Evolutionary conservation across 192 early-diverging fungal species (phyloP).

Genomic region (Backusella sp.): DNA sequence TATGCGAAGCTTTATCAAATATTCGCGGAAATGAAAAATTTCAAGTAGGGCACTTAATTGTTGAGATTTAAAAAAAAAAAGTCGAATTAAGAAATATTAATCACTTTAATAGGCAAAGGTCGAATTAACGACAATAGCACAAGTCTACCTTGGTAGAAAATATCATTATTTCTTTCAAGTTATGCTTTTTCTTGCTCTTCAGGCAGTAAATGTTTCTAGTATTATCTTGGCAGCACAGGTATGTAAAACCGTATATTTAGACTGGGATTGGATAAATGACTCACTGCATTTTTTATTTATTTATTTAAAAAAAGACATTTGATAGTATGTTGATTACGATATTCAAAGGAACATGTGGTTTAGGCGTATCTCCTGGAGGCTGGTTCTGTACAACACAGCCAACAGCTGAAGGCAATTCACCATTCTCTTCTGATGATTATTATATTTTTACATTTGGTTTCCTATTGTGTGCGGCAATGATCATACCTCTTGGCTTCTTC

Average conservation of each 20-base stretch:
- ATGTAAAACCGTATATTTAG: not conserved
- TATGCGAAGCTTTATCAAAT: slow-evolving; percentile 67
- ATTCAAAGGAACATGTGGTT: slow-evolving; percentile 65
- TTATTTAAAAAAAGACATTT: slow-evolving; percentile 45
- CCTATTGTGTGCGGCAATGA: slow-evolving; percentile 47
- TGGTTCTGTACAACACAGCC: slow-evolving; percentile 54
- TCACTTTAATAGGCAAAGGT: slow-evolving; percentile 47
- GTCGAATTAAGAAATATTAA: not conserved
- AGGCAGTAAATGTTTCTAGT: slow-evolving; percentile 69
- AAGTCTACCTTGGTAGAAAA: slow-evolving; percentile 60
- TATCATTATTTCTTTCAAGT: slow-evolving; percentile 63
- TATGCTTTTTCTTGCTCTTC: slow-evolving; percentile 63
- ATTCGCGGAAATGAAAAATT: slow-evolving; percentile 71
- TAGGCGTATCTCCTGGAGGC: slow-evolving; percentile 55
- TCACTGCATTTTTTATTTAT: not conserved
- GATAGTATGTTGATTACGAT: slow-evolving; percentile 62
- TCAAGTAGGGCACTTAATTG: slow-evolving; percentile 42
- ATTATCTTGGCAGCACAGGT: slow-evolving; percentile 71
- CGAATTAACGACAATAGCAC: slow-evolving; percentile 69
- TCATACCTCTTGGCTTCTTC: slow-evolving; percentile 58
- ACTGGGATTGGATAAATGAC: not conserved
- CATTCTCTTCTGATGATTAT: slow-evolving; percentile 53
- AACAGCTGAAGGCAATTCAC: slow-evolving; percentile 36
- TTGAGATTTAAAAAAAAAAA: not conserved
- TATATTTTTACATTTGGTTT: slow-evolving; percentile 62